These are phyloP conservation scores for Fraxinus albicans DNA, from an alignment of 305 asterid species.

Conservation along the genomic window DNA sequence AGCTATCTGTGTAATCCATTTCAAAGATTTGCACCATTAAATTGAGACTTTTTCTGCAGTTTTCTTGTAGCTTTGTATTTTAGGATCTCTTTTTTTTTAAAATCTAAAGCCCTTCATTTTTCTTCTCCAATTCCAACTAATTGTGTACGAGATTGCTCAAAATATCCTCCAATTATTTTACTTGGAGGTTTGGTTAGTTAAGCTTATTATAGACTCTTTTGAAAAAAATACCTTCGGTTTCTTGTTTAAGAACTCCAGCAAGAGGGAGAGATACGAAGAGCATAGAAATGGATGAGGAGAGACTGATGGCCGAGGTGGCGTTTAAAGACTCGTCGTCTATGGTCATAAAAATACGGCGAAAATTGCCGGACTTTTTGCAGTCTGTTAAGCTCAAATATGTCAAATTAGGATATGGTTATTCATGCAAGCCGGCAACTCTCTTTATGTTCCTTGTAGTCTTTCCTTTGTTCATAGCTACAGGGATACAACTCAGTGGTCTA, in stretches of 20 bases:
- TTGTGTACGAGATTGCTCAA: not conserved
- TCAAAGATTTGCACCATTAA: conserved; percentile 19
- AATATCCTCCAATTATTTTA: not conserved
- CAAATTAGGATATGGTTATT: conserved; percentile 31
- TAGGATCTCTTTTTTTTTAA: not conserved
- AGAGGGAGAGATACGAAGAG: conserved; percentile 10
- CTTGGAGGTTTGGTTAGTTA: conserved; percentile 10
- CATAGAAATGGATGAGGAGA: conserved; percentile 65
- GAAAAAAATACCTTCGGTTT: not conserved
- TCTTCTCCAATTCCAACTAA: conserved; percentile 23
- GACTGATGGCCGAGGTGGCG: conserved; percentile 68
- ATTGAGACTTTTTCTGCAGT: not conserved
- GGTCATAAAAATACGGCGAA: conserved; percentile 56
- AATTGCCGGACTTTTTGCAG: conserved; percentile 31
- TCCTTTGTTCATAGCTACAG: conserved; percentile 25
- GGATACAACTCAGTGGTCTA: conserved; percentile 10
- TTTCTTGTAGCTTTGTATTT: not conserved
- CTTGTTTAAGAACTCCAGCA: not conserved
- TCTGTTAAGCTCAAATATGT: conserved; percentile 40
- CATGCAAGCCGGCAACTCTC: conserved; percentile 27
- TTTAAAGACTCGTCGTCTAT: conserved; percentile 64
- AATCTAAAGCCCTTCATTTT: not conserved
- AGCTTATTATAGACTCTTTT: conserved; percentile 15
- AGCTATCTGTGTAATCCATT: conserved; percentile 35
- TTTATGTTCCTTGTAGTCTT: conserved; percentile 11